Conservation (phyloP, 2,329 filamentous ascomycete species). For the Neurospora crassa region DNA sequence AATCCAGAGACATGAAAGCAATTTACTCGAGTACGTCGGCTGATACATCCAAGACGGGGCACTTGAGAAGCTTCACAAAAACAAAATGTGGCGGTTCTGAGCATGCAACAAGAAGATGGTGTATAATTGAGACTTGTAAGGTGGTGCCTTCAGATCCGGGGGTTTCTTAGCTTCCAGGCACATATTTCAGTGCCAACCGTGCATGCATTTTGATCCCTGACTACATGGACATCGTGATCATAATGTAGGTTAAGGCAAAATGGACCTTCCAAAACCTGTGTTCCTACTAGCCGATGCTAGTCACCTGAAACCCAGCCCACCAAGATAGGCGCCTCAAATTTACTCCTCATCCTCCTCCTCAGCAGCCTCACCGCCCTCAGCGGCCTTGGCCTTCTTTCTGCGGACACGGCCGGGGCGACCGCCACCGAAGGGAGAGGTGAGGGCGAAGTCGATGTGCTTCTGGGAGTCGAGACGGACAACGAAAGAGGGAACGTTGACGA, state of each 20-base stretch:
- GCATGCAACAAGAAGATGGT: neutral
- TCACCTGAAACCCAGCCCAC: conserved; percentile 14
- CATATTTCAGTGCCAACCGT: conserved; percentile 13
- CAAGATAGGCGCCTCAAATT: conserved; percentile 21
- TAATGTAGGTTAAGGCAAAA: conserved; percentile 14
- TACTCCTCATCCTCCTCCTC: conserved; percentile 79
- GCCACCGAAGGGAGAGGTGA: conserved; percentile 95
- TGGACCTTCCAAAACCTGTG: conserved; percentile 16
- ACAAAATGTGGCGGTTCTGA: neutral
- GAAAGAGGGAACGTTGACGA: conserved; percentile 99
- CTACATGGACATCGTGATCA: conserved; percentile 19
- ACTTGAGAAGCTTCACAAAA: neutral
- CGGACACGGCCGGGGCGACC: conserved; percentile 94
- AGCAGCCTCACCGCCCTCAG: conserved; percentile 71
- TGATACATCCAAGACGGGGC: neutral
- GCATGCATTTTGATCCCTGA: conserved; percentile 18
- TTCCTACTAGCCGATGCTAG: conserved; percentile 18
- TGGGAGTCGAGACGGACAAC: conserved; percentile 99
- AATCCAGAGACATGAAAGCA: neutral
- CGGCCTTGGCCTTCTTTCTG: conserved; percentile 99
- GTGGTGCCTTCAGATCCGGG: neutral
- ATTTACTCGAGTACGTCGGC: neutral
- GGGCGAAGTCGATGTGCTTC: conserved; percentile 99
- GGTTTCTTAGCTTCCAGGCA: conserved; percentile 3
- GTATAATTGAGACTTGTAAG: neutral